Evolutionary conservation across 2,329 filamentous ascomycete genomes (phyloP).

Genomic region (Fusarium concolor): DNA sequence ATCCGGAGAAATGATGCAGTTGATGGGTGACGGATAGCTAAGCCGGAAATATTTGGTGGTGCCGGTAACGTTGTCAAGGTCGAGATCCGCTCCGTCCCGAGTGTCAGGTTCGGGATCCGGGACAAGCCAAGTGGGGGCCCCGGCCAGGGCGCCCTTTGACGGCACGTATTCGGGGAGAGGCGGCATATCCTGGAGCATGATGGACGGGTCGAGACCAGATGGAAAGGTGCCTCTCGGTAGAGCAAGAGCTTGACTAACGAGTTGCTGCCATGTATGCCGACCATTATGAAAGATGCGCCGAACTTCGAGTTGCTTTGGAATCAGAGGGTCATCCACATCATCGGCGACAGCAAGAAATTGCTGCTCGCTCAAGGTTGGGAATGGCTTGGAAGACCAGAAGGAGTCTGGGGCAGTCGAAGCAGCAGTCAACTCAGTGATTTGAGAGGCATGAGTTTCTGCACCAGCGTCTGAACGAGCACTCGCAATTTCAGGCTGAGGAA

Average conservation of each 20-base stretch:
- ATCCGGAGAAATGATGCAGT: constrained; percentile 40
- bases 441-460: constrained; percentile 15
- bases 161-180: constrained; percentile 40
- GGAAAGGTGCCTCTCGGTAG: constrained; percentile 40
- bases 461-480: constrained; percentile 36
- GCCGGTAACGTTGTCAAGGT: constrained; percentile 41
- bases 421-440: constrained; percentile 20
- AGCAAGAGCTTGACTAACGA: constrained; percentile 32
- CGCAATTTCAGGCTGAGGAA: constrained; percentile 32
- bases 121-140: constrained; percentile 42
- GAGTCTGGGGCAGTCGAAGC: constrained; percentile 26
- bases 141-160: constrained; percentile 39
- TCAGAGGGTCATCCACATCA: constrained; percentile 38
- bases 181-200: constrained; percentile 46
- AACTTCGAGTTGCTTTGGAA: constrained; percentile 37
- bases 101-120: constrained; percentile 39
- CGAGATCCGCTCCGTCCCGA: constrained; percentile 20
- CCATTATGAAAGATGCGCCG: constrained; percentile 40
- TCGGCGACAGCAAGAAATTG: constrained; percentile 31
- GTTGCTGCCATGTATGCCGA: constrained; percentile 39
- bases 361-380: constrained; percentile 14
- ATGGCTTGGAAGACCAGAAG: constrained; percentile 12
- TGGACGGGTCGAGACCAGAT: constrained; percentile 35
- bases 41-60: constrained; percentile 47
- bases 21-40: constrained; percentile 36